These are phyloP conservation scores for Vaccinium corymbosum DNA, from an alignment of 148 eudicot species.

Conservation along the genomic window DNA sequence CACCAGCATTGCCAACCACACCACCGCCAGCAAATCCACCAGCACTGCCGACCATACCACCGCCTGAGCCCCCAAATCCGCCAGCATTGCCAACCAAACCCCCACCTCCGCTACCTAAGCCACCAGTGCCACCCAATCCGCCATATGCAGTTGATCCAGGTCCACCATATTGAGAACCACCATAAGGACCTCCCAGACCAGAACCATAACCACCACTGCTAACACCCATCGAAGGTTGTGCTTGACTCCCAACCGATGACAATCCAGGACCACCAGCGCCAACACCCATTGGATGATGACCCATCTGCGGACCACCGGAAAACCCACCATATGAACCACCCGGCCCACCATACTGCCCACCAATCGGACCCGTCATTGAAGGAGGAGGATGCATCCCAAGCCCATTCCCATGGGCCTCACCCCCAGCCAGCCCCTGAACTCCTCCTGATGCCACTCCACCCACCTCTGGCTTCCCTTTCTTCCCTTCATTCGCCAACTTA, in stretches of 20 bases:
- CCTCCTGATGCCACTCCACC: slow-evolving; percentile 2
- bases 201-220: slow-evolving; percentile 49
- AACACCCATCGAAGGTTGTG: slow-evolving; percentile 29
- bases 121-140: slow-evolving; percentile 45
- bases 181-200: slow-evolving; percentile 41
- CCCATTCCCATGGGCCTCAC: slow-evolving; percentile 19
- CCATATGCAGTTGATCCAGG: slow-evolving; percentile 47
- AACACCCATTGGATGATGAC: slow-evolving; percentile 34
- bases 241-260: slow-evolving; percentile 18
- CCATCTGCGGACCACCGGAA: slow-evolving; percentile 31
- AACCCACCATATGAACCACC: slow-evolving; percentile 38
- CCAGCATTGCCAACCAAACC: not conserved
- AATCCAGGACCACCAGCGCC: slow-evolving; percentile 23
- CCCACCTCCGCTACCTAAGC: slow-evolving; percentile 22
- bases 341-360: slow-evolving; percentile 36
- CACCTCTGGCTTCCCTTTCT: slow-evolving; percentile 44
- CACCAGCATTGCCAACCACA: not conserved
- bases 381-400: slow-evolving; percentile 24
- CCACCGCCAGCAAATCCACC: slow-evolving; percentile 11
- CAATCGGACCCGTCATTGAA: slow-evolving; percentile 16
- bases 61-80: not conserved
- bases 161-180: slow-evolving; percentile 49
- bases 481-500: slow-evolving; percentile 69
- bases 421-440: slow-evolving; percentile 19
- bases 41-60: slow-evolving; percentile 3